These are phyloP conservation scores for Dichotomopilus funicola DNA, from an alignment of 2,329 filamentous ascomycete species.

Conservation along the genomic window DNA sequence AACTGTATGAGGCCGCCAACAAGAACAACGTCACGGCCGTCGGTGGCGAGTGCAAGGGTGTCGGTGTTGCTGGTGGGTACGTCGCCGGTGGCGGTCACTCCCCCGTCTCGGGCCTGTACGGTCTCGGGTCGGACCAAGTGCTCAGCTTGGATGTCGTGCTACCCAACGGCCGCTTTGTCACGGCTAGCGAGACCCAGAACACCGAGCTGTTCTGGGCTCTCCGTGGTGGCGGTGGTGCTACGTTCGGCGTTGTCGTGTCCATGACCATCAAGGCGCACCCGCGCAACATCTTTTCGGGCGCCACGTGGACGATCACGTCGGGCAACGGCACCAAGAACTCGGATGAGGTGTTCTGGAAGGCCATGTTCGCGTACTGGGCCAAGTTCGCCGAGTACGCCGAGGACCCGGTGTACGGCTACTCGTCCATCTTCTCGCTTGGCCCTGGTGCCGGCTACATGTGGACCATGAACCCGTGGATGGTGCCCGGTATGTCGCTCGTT, in stretches of 20 bases:
- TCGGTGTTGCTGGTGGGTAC: conserved; percentile 46
- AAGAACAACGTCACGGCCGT: conserved; percentile 42
- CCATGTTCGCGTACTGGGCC: conserved; percentile 26
- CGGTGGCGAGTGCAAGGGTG: conserved; percentile 39
- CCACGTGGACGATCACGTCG: conserved; percentile 20
- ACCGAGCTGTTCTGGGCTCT: conserved; percentile 46
- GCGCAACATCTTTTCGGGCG: conserved; percentile 10
- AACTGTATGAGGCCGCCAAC: conserved; percentile 46
- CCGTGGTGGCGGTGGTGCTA: conserved; percentile 38
- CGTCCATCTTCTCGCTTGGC: conserved; percentile 20
- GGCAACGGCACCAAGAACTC: conserved; percentile 35
- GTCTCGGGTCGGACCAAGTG: conserved; percentile 45
- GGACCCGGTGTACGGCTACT: conserved; percentile 29
- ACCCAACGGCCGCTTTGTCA: conserved; percentile 38
- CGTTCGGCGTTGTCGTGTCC: conserved; percentile 33
- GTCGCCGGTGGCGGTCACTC: conserved; percentile 48
- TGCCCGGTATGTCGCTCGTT: conserved; percentile 18
- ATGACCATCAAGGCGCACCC: conserved; percentile 21
- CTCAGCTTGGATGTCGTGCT: conserved; percentile 43
- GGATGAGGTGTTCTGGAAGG: conserved; percentile 34
- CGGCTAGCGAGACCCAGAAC: conserved; percentile 35
- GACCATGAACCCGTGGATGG: conserved; percentile 25
- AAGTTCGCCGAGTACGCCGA: conserved; percentile 26
- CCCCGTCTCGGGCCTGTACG: conserved; percentile 42
- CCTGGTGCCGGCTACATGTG: conserved; percentile 22